Conservation (phyloP, 2,329 filamentous ascomycete genomes). For the Rugonectria rugulosa region DNA sequence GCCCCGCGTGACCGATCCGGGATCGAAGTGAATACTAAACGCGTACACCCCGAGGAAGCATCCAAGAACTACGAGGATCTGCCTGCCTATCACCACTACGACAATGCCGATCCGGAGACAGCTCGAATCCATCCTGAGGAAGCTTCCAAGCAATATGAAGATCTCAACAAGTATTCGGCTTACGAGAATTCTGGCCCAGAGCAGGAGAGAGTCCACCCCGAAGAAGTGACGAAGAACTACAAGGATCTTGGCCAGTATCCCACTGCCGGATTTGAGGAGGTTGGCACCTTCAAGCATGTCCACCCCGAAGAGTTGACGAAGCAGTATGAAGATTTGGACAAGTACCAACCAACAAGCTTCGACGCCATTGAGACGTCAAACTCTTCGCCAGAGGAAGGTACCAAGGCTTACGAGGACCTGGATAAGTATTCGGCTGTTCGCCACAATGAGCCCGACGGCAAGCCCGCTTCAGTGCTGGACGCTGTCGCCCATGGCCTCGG, state of each 20-base stretch:
- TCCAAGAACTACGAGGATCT: constrained; percentile 44
- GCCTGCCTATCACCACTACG: constrained; percentile 33
- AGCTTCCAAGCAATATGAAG: constrained; percentile 47
- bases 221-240: constrained; percentile 45
- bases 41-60: constrained; percentile 39
- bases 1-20: constrained; percentile 35
- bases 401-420: constrained; percentile 52
- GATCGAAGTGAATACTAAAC: constrained; percentile 19
- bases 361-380: constrained; percentile 37
- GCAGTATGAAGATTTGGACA: constrained; percentile 50
- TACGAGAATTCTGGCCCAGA: constrained; percentile 37
- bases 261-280: constrained; percentile 41
- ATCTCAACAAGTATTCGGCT: constrained; percentile 44
- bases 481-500: constrained; percentile 45
- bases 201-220: constrained; percentile 37
- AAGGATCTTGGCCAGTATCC: constrained; percentile 45
- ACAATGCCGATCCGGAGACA: constrained; percentile 35
- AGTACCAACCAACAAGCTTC: constrained; percentile 47
- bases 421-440: constrained; percentile 48
- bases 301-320: constrained; percentile 51
- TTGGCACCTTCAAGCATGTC: constrained; percentile 33
- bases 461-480: constrained; percentile 40
- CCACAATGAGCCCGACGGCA: constrained; percentile 46
- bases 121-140: constrained; percentile 44
- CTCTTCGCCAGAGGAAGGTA: constrained; percentile 44